Base-by-base conservation (phyloP, 2,329 filamentous ascomycete genomes). In the Grosmannia huntii region DNA sequence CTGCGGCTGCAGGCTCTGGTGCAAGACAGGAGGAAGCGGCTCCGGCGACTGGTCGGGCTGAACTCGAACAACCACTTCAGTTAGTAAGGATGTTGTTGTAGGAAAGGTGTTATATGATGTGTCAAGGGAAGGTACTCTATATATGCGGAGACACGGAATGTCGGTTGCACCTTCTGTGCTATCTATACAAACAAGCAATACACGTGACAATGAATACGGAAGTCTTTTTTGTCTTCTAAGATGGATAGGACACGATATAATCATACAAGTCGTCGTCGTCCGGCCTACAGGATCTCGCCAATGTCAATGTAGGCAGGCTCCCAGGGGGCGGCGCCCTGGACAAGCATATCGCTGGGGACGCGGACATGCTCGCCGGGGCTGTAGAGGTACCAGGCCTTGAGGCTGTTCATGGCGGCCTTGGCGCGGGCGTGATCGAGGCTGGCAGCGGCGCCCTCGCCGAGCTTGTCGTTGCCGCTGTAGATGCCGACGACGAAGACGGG, bases 361-460 rank as follows among this genome's bases (percentile, higher is more conserved):
- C 79, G 78, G 55, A 83, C 80, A 62, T 82, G 73, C 64, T 77
- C 73, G 58, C 79, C 76, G 31, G 94, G 92, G 70, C 85, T 91
- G 76, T 99, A 99, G 57, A 99, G 77, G 72, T 99, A 99, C 94
- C 94, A 99, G 6, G 86, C 80, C 78, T 96, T 95, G 68, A 99
- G 77, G 21, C 90, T 85, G 62, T 87, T 85, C 67, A 95, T 91
- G 44, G 89, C 84, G 23, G 94, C 94, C 70, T 89, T 82, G 62
- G 82, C 79, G 62, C 89, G 83, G 36, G 88, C 92, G 66, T 90
- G 82, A 64, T 90, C 79, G 59, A 97, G 75, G 71, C 82, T 91
- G 54, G 86, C 76, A 27, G 88, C 94, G 23, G 85, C 80, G n/a
- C 85, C 94, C 75, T 99, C 92, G 58, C 92, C 94, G 49, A 99